Base-by-base conservation (phyloP, 768 basidiomycete species). In the Coprinellus aureogranulatus region DNA sequence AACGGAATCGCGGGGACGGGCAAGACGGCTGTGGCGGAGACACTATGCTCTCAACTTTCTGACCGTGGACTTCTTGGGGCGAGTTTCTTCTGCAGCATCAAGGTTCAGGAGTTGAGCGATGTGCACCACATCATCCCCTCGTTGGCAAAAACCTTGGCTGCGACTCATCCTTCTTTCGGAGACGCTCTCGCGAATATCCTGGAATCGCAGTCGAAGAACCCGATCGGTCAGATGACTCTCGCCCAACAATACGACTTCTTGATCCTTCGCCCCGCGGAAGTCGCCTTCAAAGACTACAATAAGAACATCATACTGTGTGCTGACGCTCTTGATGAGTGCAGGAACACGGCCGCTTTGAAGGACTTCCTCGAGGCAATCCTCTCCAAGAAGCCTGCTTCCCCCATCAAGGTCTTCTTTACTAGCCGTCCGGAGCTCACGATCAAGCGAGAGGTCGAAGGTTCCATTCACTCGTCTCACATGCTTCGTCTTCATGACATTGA, bases 291-390 rank as follows among this genome's bases (percentile, higher is more conserved):
- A 34, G 34, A 14, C 6, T 4, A 9, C 11, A 34, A 34, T 14
- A 14, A 34, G 34, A 10, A 28, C 28, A 41, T 11, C 16, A 27
- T 25, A 27, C 20, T 54, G n/a, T 30, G 63, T 34, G 40, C 66
- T 41, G 67, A 68, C 49, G 67, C 67, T 16, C 52, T 68, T 8
- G 65, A 68, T 47, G 65, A 66, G 46, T 61, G 62, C 40, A 31
- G 58, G 4, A 42, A 45, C 14, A 9, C 55, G 2, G 59, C 44
- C 55, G 67, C 66, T 5, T 9, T 55, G 2, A n/a, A 2, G n/a
- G 55, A 62, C 57, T 55, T 67, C 4, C 40, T 68, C 25, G 42
- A 59, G 12, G 46, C 49, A 20, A 27, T 55, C 16, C 47, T 65
- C 42, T 27, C 57, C 4, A 25, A 59, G 34, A 9, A 39, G 10